Conservation (phyloP, 768 basidiomycete species). For the Agrocybe pediades region DNA sequence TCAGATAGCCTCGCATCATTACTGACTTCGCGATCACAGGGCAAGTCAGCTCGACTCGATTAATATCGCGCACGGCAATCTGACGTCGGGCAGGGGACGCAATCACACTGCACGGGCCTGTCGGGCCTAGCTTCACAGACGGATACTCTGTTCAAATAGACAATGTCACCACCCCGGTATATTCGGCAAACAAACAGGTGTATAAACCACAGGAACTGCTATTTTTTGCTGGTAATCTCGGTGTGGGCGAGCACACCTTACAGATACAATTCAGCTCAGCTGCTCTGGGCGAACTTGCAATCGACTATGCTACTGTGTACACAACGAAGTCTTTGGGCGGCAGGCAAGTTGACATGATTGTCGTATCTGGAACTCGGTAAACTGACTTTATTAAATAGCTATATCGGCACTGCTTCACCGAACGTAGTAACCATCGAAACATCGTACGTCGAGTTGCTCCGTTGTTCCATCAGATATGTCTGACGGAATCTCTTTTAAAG, state of each 20-base stretch:
- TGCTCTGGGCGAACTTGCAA: conserved; percentile 13
- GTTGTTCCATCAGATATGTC: too few relatives aligned
- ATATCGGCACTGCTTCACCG: neutral
- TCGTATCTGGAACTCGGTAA: too few relatives aligned
- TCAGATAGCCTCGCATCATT: neutral
- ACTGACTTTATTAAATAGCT: neutral
- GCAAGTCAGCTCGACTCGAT: conserved; percentile 1
- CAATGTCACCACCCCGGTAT: neutral
- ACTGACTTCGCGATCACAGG: neutral
- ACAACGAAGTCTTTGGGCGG: conserved; percentile 23
- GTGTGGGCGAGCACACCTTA: conserved; percentile 17
- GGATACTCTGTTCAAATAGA: conserved; percentile 16
- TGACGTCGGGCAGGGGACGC: conserved; percentile 34
- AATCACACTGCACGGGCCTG: conserved; percentile 47
- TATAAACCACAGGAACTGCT: conserved; percentile 16
- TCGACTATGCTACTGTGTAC: conserved; percentile 25
- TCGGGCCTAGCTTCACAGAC: conserved; percentile 16
- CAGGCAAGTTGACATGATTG: conserved; percentile 12
- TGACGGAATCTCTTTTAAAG: too few relatives aligned
- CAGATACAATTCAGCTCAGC: neutral
- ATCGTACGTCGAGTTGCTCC: too few relatives aligned
- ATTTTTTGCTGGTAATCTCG: conserved; percentile 19
- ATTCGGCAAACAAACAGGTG: conserved; percentile 13
- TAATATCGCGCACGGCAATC: conserved; percentile 13
- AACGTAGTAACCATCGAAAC: neutral